Evolutionary conservation across 1,139 yeast genomes (phyloP), one percentile per base, ranked within the genome.

Genomic region (Nematodospora anomalae): DNA sequence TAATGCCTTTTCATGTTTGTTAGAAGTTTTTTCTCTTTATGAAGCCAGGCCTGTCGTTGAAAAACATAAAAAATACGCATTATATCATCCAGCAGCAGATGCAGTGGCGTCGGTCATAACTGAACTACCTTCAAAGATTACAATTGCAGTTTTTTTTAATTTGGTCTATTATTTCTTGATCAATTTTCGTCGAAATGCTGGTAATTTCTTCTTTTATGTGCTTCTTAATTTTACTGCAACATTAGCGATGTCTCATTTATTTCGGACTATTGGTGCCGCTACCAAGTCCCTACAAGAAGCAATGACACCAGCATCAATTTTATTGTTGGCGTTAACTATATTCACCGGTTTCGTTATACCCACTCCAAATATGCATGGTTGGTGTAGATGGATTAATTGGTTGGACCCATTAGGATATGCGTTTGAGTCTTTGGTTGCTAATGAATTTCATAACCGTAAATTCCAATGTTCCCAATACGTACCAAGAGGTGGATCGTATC

Each of bases 51-150:
- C 79, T 13, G 74, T 80, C 50, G 65, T 79, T 35, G 76, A 76
- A 43, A 80, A 80, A 55, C 87, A 81, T 49, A 77, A 75, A 49
- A 68, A 76, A 16, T 80, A 74, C 52, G 80, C 84, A 3, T 67
- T 81, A 56, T 81, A 80, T 47, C 79, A 79, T 43, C 78, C 82
- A 15, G 74, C 83, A 13, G 83, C 82, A 11, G 85, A 81, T 54
- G 80, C 85, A 3, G 53, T 80, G 34, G 82, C 80, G 38, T 70
- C 73, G 36, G 64, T 79, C 45, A 53, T 79, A 34, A 72, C 83
- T 18, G 83, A 79, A 49, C 53, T 80, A 33, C 87, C 87, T 7
- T 60, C 71, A 14, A 80, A 80, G 51, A 40, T 75, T 10, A 42
- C 62, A 25, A 70, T 74, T 44, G 62, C 78, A 32, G 44, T 73